phyloP scores from a whole-genome alignment of 176 grass and related monocot species.

The Echinochloa phyllopogon region DNA sequence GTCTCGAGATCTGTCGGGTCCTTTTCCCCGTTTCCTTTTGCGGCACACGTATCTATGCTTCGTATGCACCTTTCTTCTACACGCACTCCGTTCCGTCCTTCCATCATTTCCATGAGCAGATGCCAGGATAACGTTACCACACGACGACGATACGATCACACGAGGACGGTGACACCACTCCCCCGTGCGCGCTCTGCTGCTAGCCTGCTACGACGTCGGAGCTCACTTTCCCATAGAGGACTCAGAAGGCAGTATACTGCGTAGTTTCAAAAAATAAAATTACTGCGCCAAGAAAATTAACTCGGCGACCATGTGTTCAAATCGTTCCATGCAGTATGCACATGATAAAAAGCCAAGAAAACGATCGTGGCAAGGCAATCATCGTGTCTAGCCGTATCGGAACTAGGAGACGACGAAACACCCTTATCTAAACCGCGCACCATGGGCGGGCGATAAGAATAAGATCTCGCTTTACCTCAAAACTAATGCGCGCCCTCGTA shows the following conservation, averaged over 20 bases:
- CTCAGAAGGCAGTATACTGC: too few relatives aligned
- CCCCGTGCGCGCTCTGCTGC: not conserved
- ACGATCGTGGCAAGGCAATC: not conserved
- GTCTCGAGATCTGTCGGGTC: slow-evolving; percentile 26
- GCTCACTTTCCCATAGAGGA: not conserved
- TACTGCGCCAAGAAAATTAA: not conserved
- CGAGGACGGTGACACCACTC: not conserved
- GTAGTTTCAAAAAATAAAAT: too few relatives aligned
- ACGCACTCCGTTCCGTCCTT: not conserved
- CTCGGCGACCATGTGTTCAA: not conserved
- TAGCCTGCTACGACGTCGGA: not conserved
- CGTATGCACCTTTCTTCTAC: not conserved
- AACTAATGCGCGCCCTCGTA: slow-evolving; percentile 19
- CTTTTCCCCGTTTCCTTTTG: not conserved
- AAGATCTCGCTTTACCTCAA: slow-evolving; percentile 3
- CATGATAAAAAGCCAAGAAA: not conserved
- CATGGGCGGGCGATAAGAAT: not conserved
- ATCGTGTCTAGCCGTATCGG: slow-evolving; percentile 20
- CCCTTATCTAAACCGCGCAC: slow-evolving; percentile 26
- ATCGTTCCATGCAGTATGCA: not conserved
- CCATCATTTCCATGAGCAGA: not conserved
- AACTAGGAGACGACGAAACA: not conserved
- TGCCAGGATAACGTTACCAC: slow-evolving; percentile 1
- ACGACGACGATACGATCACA: not conserved
- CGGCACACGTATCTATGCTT: not conserved